These are phyloP conservation scores for Cryptosporidium baileyi DNA, from an alignment of 169 alveolate species.

Conservation along the genomic window DNA sequence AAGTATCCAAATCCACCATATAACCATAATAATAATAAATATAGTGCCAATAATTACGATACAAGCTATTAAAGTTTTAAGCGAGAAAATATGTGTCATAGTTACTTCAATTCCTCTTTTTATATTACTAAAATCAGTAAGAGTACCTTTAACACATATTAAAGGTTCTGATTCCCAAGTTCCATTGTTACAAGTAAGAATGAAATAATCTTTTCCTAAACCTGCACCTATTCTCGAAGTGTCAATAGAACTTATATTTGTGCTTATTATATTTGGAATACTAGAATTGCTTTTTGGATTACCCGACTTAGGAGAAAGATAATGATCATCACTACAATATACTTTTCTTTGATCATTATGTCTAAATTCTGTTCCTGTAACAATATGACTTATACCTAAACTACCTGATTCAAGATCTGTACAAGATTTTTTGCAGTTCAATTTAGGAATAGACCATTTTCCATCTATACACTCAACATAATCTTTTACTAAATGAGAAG, in stretches of 20 bases:
- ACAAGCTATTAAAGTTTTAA: conserved; percentile 28
- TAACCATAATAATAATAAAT: background rate
- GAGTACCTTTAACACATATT: conserved; percentile 64
- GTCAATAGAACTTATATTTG: background rate
- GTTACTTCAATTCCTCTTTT: conserved; percentile 57
- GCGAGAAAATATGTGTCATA: conserved; percentile 42
- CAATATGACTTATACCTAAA: conserved; percentile 26
- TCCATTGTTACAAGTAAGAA: conserved; percentile 36
- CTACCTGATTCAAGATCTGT: background rate
- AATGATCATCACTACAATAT: conserved; percentile 33
- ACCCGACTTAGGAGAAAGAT: conserved; percentile 57
- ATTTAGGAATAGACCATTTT: conserved; percentile 11
- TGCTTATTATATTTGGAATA: background rate
- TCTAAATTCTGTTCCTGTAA: conserved; percentile 45
- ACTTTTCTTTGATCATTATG: conserved; percentile 57
- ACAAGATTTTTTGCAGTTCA: conserved; percentile 39
- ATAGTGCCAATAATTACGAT: conserved; percentile 1
- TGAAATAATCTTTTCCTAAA: conserved; percentile 12
- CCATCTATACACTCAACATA: conserved; percentile 36
- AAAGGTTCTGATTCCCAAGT: conserved; percentile 66
- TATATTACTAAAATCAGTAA: conserved; percentile 41
- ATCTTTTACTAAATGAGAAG: conserved; percentile 4
- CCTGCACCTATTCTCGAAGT: background rate
- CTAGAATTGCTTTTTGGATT: background rate
- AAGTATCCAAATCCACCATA: conserved; percentile 45